These are phyloP conservation scores for Lasiodiplodia sp. DNA, from an alignment of 2,329 filamentous ascomycete genomes.

Conservation along the genomic window DNA sequence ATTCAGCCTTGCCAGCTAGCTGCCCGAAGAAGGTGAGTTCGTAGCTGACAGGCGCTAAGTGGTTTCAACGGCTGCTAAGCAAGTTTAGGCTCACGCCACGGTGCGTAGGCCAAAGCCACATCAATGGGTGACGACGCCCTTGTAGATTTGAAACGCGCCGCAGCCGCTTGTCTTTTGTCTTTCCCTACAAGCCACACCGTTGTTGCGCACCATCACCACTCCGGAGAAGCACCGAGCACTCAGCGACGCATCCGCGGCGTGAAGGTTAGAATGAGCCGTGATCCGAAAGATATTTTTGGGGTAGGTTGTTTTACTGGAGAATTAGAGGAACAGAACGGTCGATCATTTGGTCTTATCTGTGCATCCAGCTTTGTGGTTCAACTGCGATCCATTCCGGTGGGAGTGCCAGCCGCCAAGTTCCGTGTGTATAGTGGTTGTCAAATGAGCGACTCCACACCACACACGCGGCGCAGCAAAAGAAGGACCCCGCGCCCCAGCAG, in stretches of 20 bases:
- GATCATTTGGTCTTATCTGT: background rate
- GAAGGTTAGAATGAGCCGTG: background rate
- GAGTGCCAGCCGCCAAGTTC: background rate
- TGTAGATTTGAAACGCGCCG: conserved; percentile 14
- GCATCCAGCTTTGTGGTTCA: background rate
- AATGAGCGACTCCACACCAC: conserved; percentile 12
- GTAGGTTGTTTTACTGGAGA: background rate
- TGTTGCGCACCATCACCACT: background rate
- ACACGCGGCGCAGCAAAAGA: background rate
- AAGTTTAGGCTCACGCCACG: conserved; percentile 7
- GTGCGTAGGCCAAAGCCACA: conserved; percentile 2
- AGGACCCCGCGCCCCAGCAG: background rate
- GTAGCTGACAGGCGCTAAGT: too few species aligned
- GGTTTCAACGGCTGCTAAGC: background rate
- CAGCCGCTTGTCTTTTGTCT: background rate
- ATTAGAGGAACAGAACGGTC: background rate
- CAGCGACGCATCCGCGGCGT: background rate
- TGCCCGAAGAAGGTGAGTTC: too few species aligned
- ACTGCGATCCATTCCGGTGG: background rate
- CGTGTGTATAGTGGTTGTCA: background rate
- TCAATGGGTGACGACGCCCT: conserved; percentile 8
- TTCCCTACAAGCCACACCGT: conserved; percentile 1
- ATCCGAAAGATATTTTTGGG: background rate
- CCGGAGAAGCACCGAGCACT: conserved; percentile 7
- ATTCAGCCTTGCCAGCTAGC: conserved; percentile 2